Percentiles rank a stretch among this genome's conserved stretches.
Evolutionary conservation across 2,329 filamentous ascomycete genomes (phyloP).

Genomic region (Coniochaeta pulveracea): DNA sequence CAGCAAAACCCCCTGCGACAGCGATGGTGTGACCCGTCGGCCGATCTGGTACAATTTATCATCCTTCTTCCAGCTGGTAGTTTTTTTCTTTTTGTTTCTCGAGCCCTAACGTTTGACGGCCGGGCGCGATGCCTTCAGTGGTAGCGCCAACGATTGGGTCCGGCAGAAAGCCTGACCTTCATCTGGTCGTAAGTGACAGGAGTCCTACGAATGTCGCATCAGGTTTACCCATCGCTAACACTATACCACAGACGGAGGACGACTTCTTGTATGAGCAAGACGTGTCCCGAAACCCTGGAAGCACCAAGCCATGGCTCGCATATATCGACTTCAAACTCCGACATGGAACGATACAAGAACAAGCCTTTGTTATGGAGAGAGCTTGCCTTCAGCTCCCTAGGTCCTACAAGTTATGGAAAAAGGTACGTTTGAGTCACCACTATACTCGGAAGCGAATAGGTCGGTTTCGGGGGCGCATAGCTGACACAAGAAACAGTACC

Average conservation of each 20-base stretch:
- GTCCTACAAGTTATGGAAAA: constrained; percentile 97
- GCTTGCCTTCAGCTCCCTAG: constrained; percentile 82
- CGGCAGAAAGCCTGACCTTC: constrained; percentile 30
- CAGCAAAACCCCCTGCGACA: not conserved
- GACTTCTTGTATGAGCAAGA: constrained; percentile 97
- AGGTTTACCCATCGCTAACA: not conserved
- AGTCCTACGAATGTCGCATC: not conserved
- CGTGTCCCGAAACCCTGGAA: constrained; percentile 72
- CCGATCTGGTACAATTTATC: not conserved
- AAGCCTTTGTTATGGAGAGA: constrained; percentile 78
- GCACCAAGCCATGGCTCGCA: constrained; percentile 86
- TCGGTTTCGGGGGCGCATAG: no score
- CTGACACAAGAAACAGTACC: constrained; percentile 45
- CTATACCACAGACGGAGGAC: constrained; percentile 47
- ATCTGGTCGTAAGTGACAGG: constrained; percentile 38
- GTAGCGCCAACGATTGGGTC: constrained; percentile 11
- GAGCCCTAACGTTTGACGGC: constrained; percentile 3
- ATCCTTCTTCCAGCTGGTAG: not conserved
- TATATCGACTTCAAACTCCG: constrained; percentile 87
- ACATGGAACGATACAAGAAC: constrained; percentile 75
- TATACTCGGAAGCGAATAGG: no score
- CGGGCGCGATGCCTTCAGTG: constrained; percentile 12
- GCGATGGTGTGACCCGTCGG: constrained; percentile 3
- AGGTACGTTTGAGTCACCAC: constrained; percentile 42
- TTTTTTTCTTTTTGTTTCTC: not conserved